phyloP scores from a whole-genome alignment of 345 rosid species.

The Eucalyptus regnans region DNA sequence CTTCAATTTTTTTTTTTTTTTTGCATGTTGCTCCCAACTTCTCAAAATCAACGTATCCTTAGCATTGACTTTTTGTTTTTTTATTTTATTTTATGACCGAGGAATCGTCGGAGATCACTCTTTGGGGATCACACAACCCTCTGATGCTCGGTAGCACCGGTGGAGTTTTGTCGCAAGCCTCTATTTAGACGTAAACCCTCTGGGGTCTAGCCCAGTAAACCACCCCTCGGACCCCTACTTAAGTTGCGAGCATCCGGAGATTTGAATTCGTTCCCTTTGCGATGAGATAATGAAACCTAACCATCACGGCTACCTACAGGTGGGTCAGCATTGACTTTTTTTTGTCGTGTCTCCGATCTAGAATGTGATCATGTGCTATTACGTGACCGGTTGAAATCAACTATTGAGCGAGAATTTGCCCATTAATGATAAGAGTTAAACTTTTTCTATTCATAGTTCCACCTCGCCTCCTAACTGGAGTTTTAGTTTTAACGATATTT shows the following conservation, averaged over 20 bases:
- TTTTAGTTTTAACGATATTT: background rate
- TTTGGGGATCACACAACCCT: too few species aligned
- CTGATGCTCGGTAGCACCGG: too few species aligned
- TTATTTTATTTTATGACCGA: too few species aligned
- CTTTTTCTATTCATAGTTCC: background rate
- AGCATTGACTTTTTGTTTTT: background rate
- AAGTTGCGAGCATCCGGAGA: too few species aligned
- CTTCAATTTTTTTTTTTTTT: background rate
- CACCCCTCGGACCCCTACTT: too few species aligned
- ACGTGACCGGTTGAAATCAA: background rate
- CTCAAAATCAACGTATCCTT: background rate
- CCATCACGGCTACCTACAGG: too few species aligned
- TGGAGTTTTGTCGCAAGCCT: too few species aligned
- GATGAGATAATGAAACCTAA: too few species aligned
- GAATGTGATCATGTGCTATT: background rate
- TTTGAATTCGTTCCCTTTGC: too few species aligned
- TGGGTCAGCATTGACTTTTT: too few species aligned
- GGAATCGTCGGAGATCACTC: rapidly evolving
- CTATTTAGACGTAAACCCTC: too few species aligned
- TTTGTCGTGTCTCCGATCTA: background rate
- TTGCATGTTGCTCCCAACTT: background rate
- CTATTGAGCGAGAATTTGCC: background rate
- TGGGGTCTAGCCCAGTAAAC: too few species aligned
- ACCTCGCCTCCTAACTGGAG: background rate
- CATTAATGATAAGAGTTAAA: background rate